Conservation (phyloP, 1,284 basidiomycete genomes). For the Apiotrichum gracile region DNA sequence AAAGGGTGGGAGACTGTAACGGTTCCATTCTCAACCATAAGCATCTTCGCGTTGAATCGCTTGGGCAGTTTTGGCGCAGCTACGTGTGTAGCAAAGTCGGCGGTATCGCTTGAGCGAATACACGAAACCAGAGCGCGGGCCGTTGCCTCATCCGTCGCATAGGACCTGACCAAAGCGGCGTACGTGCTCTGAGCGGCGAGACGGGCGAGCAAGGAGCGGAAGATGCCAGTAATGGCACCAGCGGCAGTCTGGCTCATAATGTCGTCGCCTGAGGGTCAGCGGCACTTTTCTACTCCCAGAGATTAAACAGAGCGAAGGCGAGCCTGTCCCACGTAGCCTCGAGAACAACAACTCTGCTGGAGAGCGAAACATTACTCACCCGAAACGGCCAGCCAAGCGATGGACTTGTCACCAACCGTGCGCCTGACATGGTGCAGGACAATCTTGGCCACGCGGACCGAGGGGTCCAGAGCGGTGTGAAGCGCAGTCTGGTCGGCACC, state of each 20-base stretch:
- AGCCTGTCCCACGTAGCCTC: too few relatives aligned
- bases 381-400: not conserved
- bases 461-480: not conserved
- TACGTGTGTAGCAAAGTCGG: not conserved
- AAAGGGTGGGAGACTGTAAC: not conserved
- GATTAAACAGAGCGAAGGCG: too few relatives aligned
- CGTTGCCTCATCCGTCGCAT: not conserved
- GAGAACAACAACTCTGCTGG: too few relatives aligned
- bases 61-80: not conserved
- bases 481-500: conserved; percentile 3
- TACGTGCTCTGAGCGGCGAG: not conserved
- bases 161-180: not conserved
- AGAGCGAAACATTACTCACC: too few relatives aligned
- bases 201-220: not conserved
- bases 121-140: not conserved
- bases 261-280: conserved; percentile 3
- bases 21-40: not conserved
- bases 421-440: not conserved
- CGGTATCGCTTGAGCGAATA: not conserved
- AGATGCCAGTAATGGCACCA: not conserved
- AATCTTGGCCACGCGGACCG: not conserved
- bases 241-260: not conserved
- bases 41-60: not conserved
- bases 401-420: not conserved
- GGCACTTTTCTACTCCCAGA: too few relatives aligned